Evolutionary conservation across 208 protist species (phyloP).

Genomic region (Crithidia mellificae): DNA sequence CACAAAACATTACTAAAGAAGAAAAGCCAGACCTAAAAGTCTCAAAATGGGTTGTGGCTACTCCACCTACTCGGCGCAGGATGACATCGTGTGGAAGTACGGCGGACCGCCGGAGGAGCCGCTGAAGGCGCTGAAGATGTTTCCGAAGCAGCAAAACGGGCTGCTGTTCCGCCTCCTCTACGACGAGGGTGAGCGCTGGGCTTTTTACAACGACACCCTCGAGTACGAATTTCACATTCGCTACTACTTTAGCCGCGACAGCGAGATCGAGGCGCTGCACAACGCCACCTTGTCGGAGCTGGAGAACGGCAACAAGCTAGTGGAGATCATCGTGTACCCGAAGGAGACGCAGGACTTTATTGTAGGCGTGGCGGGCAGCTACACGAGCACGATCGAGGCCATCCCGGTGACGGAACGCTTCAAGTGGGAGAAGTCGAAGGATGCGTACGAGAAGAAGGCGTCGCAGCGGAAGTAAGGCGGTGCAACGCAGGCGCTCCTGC

Average conservation of each 20-base stretch:
- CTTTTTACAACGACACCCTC: conserved; percentile 77
- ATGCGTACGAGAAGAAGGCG: conserved; percentile 33
- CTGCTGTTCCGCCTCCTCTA: conserved; percentile 70
- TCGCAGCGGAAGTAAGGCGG: background rate
- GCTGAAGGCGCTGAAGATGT: conserved; percentile 68
- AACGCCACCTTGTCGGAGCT: conserved; percentile 62
- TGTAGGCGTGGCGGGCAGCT: conserved; percentile 64
- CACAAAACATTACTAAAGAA: background rate
- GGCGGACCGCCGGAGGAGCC: conserved; percentile 49
- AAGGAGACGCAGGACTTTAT: conserved; percentile 72
- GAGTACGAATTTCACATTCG: conserved; percentile 78
- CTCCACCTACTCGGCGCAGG: conserved; percentile 60
- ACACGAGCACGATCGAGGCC: conserved; percentile 74
- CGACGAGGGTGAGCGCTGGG: conserved; percentile 65
- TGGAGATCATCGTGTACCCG: conserved; percentile 76
- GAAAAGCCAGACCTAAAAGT: conserved; percentile 4
- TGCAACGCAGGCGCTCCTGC: background rate
- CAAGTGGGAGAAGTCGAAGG: conserved; percentile 59
- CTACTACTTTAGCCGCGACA: conserved; percentile 63
- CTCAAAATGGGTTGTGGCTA: conserved; percentile 76
- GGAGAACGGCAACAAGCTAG: conserved; percentile 60
- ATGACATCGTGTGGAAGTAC: conserved; percentile 78
- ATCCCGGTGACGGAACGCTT: conserved; percentile 58
- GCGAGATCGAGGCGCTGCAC: conserved; percentile 54
- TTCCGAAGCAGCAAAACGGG: conserved; percentile 67